A percentile compares a stretch with the other conserved stretches of the same genome.
Evolutionary conservation across 768 basidiomycete genomes (phyloP).

Genomic region (Amanita muscaria): DNA sequence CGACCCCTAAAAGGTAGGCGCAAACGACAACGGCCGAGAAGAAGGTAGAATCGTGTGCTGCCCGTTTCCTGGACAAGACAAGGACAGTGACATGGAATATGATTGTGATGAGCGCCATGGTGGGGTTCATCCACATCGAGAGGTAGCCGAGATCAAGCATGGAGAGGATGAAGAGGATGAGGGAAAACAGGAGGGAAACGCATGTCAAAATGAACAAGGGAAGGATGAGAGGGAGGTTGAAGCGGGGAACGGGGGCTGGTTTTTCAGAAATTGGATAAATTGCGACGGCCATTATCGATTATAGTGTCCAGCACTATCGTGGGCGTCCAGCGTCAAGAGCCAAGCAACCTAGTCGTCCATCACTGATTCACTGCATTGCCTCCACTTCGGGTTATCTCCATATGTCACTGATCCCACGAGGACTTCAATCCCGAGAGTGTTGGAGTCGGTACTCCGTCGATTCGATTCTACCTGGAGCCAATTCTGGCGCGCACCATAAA

Average conservation of each 20-base stretch:
- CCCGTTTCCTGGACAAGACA: constrained; percentile 19
- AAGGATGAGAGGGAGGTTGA: constrained; percentile 16
- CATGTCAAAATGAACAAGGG: constrained; percentile 22
- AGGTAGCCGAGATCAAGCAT: constrained; percentile 26
- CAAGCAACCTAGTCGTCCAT: no score
- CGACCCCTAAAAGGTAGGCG: constrained; percentile 21
- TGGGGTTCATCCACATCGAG: constrained; percentile 25
- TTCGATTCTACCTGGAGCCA: no score
- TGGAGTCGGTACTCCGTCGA: no score
- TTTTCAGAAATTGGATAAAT: constrained; percentile 12
- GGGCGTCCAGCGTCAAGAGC: no score
- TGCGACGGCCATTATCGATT: constrained; percentile 7
- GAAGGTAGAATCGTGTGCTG: constrained; percentile 21
- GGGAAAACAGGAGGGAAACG: constrained; percentile 18
- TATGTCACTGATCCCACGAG: no score
- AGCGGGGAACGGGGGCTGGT: not conserved
- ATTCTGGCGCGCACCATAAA: no score
- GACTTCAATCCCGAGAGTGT: no score
- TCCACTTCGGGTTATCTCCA: no score
- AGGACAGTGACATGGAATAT: constrained; percentile 21
- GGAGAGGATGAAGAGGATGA: constrained; percentile 21
- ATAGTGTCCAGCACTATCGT: constrained; percentile 23
- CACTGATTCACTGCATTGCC: no score
- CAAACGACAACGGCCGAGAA: constrained; percentile 24
- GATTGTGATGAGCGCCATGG: constrained; percentile 21